phyloP scores from a whole-genome alignment of 2,329 filamentous ascomycete genomes.

The Diaporthe humulicola region DNA sequence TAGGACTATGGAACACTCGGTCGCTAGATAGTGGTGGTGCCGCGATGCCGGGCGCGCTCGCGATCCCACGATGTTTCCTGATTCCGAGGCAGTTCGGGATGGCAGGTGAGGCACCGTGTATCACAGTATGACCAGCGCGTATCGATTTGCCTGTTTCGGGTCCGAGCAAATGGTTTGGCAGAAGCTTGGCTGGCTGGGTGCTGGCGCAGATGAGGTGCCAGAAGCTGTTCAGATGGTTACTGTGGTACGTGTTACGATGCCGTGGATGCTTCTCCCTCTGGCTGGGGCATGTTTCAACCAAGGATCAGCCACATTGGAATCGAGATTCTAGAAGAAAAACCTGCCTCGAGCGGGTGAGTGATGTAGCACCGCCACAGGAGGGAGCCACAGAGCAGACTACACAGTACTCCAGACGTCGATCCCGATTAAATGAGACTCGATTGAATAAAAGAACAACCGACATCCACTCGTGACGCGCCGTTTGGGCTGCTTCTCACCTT shows the following conservation, averaged over 20 bases:
- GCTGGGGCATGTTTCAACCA: slow-evolving; percentile 2
- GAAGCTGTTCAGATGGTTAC: background rate
- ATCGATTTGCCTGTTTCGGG: slow-evolving; percentile 9
- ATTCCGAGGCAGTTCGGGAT: slow-evolving; percentile 1
- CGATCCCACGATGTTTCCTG: slow-evolving; percentile 2
- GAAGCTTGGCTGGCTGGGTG: background rate
- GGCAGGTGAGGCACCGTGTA: background rate
- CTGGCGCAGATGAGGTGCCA: background rate
- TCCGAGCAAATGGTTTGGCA: background rate
- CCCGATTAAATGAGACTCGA: background rate
- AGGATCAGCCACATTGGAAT: background rate
- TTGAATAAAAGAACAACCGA: background rate
- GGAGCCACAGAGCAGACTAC: background rate
- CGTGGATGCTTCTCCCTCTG: background rate
- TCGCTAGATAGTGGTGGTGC: background rate
- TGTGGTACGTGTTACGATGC: no score
- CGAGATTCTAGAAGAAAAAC: slow-evolving; percentile 12
- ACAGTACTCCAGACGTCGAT: background rate
- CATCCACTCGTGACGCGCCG: background rate
- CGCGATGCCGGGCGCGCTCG: slow-evolving; percentile 1
- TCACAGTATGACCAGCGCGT: slow-evolving; percentile 10
- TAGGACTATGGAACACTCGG: background rate
- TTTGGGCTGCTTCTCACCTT: background rate
- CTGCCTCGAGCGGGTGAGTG: background rate
- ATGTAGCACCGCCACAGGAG: slow-evolving; percentile 22